These are phyloP conservation scores for Pleurotus citrinopileatus DNA, from an alignment of 768 basidiomycete species.

Conservation along the genomic window DNA sequence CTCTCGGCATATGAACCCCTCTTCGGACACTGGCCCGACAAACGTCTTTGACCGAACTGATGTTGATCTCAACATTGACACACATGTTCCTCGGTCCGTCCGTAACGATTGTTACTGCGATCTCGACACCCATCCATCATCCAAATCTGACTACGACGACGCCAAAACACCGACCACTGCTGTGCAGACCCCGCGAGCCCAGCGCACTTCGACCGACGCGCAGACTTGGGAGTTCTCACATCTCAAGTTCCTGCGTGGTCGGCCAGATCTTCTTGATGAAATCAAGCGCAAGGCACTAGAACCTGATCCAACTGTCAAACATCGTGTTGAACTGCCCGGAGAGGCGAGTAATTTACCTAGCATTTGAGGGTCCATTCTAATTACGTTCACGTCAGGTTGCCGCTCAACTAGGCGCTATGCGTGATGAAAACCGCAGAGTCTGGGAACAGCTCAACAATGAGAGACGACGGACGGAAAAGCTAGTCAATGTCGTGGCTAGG, in stretches of 20 bases:
- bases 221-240: slow-evolving; percentile 92
- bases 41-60: neutral
- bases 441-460: slow-evolving; percentile 56
- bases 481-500: slow-evolving; percentile 54
- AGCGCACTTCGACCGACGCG: slow-evolving; percentile 75
- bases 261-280: slow-evolving; percentile 78
- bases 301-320: slow-evolving; percentile 68
- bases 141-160: neutral
- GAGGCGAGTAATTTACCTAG: slow-evolving; percentile 49
- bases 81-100: neutral
- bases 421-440: slow-evolving; percentile 68
- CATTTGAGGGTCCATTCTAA: neutral
- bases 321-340: slow-evolving; percentile 77
- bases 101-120: slow-evolving; percentile 3
- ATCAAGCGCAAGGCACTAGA: slow-evolving; percentile 87
- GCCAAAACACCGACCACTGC: neutral
- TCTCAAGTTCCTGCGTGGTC: slow-evolving; percentile 78
- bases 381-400: slow-evolving; percentile 36
- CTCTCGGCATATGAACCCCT: neutral
- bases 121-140: neutral
- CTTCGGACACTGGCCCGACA: neutral
- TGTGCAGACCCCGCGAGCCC: slow-evolving; percentile 72
- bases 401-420: slow-evolving; percentile 64
- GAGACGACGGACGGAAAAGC: slow-evolving; percentile 57
- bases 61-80: slow-evolving; percentile 1